Conservation (phyloP, 2,329 filamentous ascomycete genomes). For the Aspergillus brunneoviolaceus region DNA sequence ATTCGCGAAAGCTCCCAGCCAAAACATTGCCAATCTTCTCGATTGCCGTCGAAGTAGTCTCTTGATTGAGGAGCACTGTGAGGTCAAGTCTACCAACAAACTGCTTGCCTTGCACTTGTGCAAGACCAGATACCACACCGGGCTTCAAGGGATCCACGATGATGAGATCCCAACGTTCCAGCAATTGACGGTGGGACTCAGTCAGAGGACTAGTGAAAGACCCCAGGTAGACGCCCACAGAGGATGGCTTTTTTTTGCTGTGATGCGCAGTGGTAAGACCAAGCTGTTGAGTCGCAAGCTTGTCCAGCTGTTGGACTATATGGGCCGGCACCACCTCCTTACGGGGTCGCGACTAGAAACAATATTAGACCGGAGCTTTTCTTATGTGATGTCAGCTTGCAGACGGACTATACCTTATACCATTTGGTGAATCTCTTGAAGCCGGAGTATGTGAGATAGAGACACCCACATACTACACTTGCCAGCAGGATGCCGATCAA, state of each 20-base stretch:
- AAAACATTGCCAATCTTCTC: slow-evolving; percentile 33
- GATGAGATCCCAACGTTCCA: slow-evolving; percentile 47
- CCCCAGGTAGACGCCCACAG: slow-evolving; percentile 48
- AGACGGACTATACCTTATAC: slow-evolving; percentile 28
- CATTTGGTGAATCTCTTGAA: slow-evolving; percentile 22
- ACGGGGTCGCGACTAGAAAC: slow-evolving; percentile 24
- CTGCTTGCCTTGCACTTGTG: slow-evolving; percentile 18
- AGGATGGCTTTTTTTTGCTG: slow-evolving; percentile 28
- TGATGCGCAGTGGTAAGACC: slow-evolving; percentile 18
- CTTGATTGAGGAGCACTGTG: slow-evolving; percentile 20
- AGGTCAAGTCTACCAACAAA: slow-evolving; percentile 37
- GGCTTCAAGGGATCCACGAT: slow-evolving; percentile 44
- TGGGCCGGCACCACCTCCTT: slow-evolving; percentile 26
- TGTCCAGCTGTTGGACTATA: slow-evolving; percentile 24
- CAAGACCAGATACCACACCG: slow-evolving; percentile 38
- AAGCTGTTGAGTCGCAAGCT: slow-evolving; percentile 24
- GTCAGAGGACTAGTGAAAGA: slow-evolving; percentile 36
- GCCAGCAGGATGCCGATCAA: slow-evolving; percentile 36
- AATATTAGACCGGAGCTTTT: not conserved
- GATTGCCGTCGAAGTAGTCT: slow-evolving; percentile 26
- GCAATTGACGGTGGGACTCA: slow-evolving; percentile 32
- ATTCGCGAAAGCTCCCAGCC: slow-evolving; percentile 24
- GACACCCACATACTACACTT: slow-evolving; percentile 28
- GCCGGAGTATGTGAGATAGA: slow-evolving; percentile 32
- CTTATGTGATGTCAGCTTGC: not conserved